A percentile compares a stretch with the other conserved stretches of the same genome.
Evolutionary conservation across 768 basidiomycete genomes (phyloP).

Genomic region (Boletus rubropictus): DNA sequence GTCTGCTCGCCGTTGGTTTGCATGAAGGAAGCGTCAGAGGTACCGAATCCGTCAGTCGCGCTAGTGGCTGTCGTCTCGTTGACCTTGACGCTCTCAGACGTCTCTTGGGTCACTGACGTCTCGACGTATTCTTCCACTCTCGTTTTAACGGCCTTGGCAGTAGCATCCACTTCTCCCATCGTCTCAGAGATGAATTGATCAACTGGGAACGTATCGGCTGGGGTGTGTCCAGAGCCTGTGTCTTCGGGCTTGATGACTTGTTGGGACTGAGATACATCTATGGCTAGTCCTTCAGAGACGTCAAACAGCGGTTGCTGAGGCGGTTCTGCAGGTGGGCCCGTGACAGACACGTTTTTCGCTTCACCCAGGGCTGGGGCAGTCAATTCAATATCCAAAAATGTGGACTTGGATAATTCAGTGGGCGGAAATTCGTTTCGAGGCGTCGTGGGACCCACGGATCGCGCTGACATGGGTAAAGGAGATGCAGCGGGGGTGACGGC

Average conservation of each 20-base stretch:
- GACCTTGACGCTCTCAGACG: conserved; percentile 1
- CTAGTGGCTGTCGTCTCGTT: neutral
- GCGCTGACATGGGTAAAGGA: conserved; percentile 19
- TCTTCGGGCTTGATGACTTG: conserved; percentile 1
- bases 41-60: neutral
- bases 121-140: conserved; percentile 8
- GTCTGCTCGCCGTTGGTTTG: neutral
- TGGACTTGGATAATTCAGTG: neutral
- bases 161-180: neutral
- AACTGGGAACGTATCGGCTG: conserved; percentile 25
- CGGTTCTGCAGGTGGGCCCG: neutral
- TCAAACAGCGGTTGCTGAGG: neutral
- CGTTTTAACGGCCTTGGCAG: conserved; percentile 1
- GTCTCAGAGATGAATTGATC: conserved; percentile 14
- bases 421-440: conserved; percentile 15
- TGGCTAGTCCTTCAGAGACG: conserved; percentile 1
- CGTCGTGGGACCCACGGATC: conserved; percentile 21
- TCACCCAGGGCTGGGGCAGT: conserved; percentile 14
- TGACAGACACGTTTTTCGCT: conserved; percentile 1
- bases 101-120: conserved; percentile 1
- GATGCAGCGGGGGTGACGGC: conserved; percentile 26
- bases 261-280: conserved; percentile 12
- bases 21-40: neutral
- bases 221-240: conserved; percentile 16
- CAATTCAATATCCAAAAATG: conserved; percentile 6